Base-by-base conservation (phyloP, 108 stramenopile genomes). In the Cyclotella kingstonii region DNA sequence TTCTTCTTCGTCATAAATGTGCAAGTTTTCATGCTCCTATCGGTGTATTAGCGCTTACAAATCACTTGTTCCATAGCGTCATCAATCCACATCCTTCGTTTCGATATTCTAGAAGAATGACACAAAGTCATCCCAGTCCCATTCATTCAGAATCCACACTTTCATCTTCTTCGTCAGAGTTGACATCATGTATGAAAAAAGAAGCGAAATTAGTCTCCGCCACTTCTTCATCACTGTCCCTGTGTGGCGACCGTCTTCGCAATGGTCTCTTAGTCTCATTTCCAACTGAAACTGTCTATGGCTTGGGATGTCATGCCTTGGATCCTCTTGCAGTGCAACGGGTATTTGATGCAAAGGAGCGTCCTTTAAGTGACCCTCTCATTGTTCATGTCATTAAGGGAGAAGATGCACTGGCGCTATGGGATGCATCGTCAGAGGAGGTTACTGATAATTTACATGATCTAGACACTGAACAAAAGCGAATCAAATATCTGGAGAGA, bases 271-370 rank as follows among this genome's bases (percentile, higher is more conserved):
- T 95, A 40, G 90, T 95, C 0, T 87, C 93, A 15, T 96, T 94
- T 49, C 96, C 93, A 19, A 94, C 98, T 26, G 98, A 99, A 81
- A 99, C 99, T 0, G 99, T 99, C 23, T 99, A 98, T 67, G 99
- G 99, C 3, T 81, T 99, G 52, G 99, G 99, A 6, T 96, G 96
- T 40, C 91, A 98, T 54, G 99, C 99, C 3, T 69, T 97, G 44
- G 81, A 95, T 58, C 85, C 79, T 41, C 29, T 53, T 1, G 96
- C 97, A 26, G 85, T 97, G 21, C 66, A 71, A 23, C 73, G 77
- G 50, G 93, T 99, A 30, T 99, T 99, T 78, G 66, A 83, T 46
- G 93, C 91, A 46, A 91, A 99, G 73, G 89, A 90, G 66, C 76
- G 98, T 30, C 98, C 98, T 3, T 68, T 96, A 30, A 88, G 90